These are phyloP conservation scores for Bolboschoenus planiculmis DNA, from an alignment of 176 grass and related monocot species.

Conservation along the genomic window DNA sequence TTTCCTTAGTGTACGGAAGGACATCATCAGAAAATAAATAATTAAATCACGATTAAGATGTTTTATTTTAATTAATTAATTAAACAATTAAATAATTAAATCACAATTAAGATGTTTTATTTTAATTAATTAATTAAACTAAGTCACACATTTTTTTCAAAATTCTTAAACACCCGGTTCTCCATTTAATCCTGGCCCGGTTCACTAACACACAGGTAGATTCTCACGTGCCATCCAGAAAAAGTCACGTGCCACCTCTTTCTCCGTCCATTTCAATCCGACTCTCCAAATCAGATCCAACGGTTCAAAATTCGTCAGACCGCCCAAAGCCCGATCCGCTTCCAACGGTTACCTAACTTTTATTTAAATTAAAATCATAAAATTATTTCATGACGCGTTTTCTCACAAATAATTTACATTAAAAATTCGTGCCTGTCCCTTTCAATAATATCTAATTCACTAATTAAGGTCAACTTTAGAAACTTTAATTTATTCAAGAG, in stretches of 20 bases:
- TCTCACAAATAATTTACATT: not conserved
- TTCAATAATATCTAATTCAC: not conserved
- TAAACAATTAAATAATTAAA: too few species aligned
- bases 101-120: too few species aligned
- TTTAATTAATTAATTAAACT: not conserved
- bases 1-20: not conserved
- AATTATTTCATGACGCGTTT: constrained; percentile 5
- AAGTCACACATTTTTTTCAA: not conserved
- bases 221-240: not conserved
- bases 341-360: constrained; percentile 24
- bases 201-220: not conserved
- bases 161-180: not conserved
- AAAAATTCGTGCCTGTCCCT: not conserved
- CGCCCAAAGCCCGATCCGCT: not conserved
- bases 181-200: not conserved
- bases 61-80: too few species aligned
- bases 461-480: not conserved
- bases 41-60: too few species aligned
- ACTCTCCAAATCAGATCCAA: not conserved
- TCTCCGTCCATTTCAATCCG: not conserved
- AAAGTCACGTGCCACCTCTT: not conserved
- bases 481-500: not conserved
- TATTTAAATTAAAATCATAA: constrained; percentile 7
- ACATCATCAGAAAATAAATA: not conserved
- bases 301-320: not conserved